phyloP scores from a whole-genome alignment of 495 filamentous ascomycete genomes.

The Hypoxylon fragiforme region DNA sequence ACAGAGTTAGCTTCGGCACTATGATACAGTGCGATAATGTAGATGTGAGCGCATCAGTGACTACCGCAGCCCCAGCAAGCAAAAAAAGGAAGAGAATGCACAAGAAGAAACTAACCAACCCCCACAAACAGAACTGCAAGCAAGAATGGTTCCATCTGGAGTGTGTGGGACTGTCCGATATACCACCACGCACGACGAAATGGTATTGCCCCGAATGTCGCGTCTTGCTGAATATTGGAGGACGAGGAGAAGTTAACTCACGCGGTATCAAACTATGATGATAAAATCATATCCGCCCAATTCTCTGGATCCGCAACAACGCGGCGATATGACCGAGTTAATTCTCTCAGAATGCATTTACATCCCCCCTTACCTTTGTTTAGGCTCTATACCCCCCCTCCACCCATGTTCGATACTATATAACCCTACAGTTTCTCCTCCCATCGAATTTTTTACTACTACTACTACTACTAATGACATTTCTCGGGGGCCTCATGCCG shows the following conservation, averaged over 20 bases:
- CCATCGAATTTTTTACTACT: background rate
- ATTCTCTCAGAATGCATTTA: too few species aligned
- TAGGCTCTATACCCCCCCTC: background rate
- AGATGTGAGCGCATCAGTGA: conserved; percentile 64
- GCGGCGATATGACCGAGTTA: too few species aligned
- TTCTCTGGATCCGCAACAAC: background rate
- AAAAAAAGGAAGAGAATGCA: conserved; percentile 3
- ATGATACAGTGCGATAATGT: conserved; percentile 96
- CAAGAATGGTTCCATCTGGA: conserved; percentile 93
- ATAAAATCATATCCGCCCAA: background rate
- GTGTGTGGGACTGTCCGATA: conserved; percentile 77
- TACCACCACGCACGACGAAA: conserved; percentile 76
- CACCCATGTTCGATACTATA: conserved; percentile 1
- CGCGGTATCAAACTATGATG: conserved; percentile 54
- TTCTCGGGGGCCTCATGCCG: too few species aligned
- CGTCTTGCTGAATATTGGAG: conserved; percentile 63
- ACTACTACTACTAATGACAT: too few species aligned
- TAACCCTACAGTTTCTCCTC: background rate
- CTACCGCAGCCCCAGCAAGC: conserved; percentile 20
- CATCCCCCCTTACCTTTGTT: background rate
- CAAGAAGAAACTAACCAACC: conserved; percentile 24
- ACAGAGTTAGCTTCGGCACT: conserved; percentile 85
- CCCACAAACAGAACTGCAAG: conserved; percentile 58
- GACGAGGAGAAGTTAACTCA: conserved; percentile 58
- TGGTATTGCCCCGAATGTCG: conserved; percentile 96